A percentile compares a stretch with the other conserved stretches of the same genome.
phyloP scores from a whole-genome alignment of 176 grass and related monocot genomes.

The Canna indica region DNA sequence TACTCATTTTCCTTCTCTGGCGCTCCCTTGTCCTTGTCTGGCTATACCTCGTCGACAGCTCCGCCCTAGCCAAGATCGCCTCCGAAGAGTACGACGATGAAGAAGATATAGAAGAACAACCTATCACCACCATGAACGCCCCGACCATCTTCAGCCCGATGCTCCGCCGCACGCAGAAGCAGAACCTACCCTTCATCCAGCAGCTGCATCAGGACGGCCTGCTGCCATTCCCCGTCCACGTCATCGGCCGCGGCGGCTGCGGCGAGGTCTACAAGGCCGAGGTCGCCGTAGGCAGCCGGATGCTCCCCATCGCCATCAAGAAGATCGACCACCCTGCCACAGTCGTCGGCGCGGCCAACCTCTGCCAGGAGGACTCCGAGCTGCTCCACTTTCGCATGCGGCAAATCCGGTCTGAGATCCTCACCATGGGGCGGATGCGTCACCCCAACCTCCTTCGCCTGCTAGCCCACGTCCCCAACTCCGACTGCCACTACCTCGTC shows the following conservation, averaged over 20 bases:
- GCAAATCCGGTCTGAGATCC: conserved; percentile 88
- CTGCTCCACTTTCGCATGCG: conserved; percentile 51
- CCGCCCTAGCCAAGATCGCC: not conserved
- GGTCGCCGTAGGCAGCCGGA: conserved; percentile 19
- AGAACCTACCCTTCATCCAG: not conserved
- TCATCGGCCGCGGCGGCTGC: conserved; percentile 46
- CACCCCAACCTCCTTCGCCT: conserved; percentile 77
- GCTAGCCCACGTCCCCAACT: conserved; percentile 49
- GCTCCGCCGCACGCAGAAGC: not conserved
- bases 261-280: conserved; percentile 78
- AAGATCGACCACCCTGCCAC: conserved; percentile 33
- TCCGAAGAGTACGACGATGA: not conserved
- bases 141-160: not conserved
- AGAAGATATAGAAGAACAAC: no score
- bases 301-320: conserved; percentile 59
- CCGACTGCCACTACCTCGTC: conserved; percentile 73
- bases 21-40: not conserved
- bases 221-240: not conserved
- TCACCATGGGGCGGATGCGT: conserved; percentile 61
- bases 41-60: not conserved
- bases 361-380: conserved; percentile 50
- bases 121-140: not conserved
- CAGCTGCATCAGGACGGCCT: not conserved
- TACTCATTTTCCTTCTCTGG: not conserved
- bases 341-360: conserved; percentile 23